Evolutionary conservation across 805 yeast genomes (phyloP), one percentile per base, ranked within the genome.

Genomic region (Spencermartinsiella europaea): DNA sequence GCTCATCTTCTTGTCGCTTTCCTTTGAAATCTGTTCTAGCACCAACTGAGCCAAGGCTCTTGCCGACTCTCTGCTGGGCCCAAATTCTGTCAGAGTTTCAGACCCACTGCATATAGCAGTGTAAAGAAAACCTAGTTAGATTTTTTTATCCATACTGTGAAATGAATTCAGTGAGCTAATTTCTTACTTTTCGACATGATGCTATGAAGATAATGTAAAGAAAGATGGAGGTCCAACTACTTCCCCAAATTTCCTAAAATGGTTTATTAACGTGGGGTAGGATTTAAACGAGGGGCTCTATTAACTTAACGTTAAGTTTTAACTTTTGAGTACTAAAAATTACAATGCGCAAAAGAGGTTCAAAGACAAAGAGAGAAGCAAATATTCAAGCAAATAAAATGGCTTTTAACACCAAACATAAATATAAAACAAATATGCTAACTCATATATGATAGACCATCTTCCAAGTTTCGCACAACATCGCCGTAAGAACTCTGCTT

Each of bases 401-500:
- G 40, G 16, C 50, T 5, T 34, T 8, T 34, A 16, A 16, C n/a
- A 34, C 5, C 15, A 21, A 38, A 38, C 15, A 38, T 19, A 38
- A 38, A 38, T n/a, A 16, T 7, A n/a, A 38, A 37, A 10, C 25
- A n/a, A 12, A 19, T 19, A 25, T 37, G 15, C 42, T 47, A 46
- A 25, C 40, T 44, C 52, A 51, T 48, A 31, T 48, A 51, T 14
- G 54, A 48, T 4, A 54, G 40, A 3, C 66, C 65, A 39, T 62
- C 62, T 43, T 62, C 66, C 50, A 62, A 42, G 39, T 59, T 55
- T 12, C 65, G 45, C 14, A 62, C 61, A 10, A 60, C 56, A 38
- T 61, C 65, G 12, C 45, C 40, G 34, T 38, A 35, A 5, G 41
- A 16, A 12, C 28, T 16, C 28, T 35, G 45, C 21, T 38, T 37